A percentile compares a stretch with the other conserved stretches of the same genome.
Evolutionary conservation across 2,329 filamentous ascomycete species (phyloP).

Genomic region (Elsinoe arachidis): DNA sequence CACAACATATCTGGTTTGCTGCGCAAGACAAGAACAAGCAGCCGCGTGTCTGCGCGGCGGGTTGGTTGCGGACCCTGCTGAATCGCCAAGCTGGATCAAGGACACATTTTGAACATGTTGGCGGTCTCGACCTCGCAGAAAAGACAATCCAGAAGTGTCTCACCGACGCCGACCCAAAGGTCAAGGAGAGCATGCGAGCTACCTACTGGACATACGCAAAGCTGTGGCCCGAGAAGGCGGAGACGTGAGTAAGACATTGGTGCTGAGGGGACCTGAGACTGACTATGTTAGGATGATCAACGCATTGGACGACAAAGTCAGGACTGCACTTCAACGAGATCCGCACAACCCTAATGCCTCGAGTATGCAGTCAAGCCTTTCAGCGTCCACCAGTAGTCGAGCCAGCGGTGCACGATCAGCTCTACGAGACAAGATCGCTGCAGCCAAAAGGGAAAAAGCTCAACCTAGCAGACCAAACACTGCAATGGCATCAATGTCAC

Average conservation of each 20-base stretch:
- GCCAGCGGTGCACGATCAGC: slow-evolving; percentile 44
- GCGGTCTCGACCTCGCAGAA: slow-evolving; percentile 73
- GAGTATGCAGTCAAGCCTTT: slow-evolving; percentile 39
- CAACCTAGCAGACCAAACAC: slow-evolving; percentile 49
- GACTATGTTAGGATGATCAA: slow-evolving; percentile 58
- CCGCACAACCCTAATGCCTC: slow-evolving; percentile 66
- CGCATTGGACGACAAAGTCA: slow-evolving; percentile 67
- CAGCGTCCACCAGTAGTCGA: slow-evolving; percentile 19
- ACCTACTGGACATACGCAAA: slow-evolving; percentile 78
- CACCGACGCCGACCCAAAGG: slow-evolving; percentile 79
- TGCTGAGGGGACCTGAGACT: slow-evolving; percentile 15
- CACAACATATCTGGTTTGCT: slow-evolving; percentile 77
- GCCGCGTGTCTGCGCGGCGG: slow-evolving; percentile 66
- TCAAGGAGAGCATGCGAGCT: slow-evolving; percentile 74
- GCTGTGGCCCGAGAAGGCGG: slow-evolving; percentile 70
- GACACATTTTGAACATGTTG: slow-evolving; percentile 71
- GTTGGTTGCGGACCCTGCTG: slow-evolving; percentile 77
- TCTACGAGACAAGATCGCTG: slow-evolving; percentile 73
- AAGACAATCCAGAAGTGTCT: slow-evolving; percentile 85
- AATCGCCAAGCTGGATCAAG: slow-evolving; percentile 72
- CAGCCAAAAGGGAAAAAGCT: slow-evolving; percentile 55
- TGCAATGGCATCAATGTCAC: slow-evolving; percentile 46
- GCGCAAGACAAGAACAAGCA: slow-evolving; percentile 91
- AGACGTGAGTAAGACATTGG: slow-evolving; percentile 47
- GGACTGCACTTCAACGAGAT: slow-evolving; percentile 73